A percentile compares a stretch with the other conserved stretches of the same genome.
Evolutionary conservation across 768 basidiomycete species (phyloP).

Genomic region (Hypholoma sublateritium): DNA sequence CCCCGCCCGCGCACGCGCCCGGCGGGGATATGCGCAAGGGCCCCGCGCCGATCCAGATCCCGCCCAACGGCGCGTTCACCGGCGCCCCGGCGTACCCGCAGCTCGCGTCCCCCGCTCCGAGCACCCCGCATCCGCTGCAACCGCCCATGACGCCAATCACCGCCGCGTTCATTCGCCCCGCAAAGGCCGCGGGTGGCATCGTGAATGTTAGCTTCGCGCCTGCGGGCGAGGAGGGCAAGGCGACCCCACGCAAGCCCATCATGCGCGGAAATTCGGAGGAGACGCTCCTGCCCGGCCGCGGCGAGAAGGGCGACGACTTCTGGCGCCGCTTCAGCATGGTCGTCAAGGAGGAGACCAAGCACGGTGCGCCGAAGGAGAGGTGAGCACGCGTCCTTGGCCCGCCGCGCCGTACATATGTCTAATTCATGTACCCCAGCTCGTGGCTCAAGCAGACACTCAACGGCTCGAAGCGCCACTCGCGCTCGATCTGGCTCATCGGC

Average conservation of each 20-base stretch:
- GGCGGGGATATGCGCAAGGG: constrained; percentile 22
- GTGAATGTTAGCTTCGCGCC: constrained; percentile 41
- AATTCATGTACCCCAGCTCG: constrained; percentile 33
- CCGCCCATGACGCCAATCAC: constrained; percentile 79
- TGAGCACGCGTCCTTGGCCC: constrained; percentile 28
- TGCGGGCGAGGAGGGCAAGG: constrained; percentile 32
- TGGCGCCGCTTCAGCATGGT: constrained; percentile 88
- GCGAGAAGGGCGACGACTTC: constrained; percentile 80
- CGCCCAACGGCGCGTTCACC: constrained; percentile 3
- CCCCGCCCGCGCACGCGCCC: constrained; percentile 30
- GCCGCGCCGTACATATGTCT: not conserved
- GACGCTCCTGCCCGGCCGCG: constrained; percentile 62
- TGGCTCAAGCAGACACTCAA: constrained; percentile 70
- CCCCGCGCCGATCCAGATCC: constrained; percentile 6
- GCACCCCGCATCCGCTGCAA: constrained; percentile 69
- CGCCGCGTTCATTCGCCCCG: constrained; percentile 74
- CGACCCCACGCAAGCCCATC: constrained; percentile 44
- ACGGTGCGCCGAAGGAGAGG: constrained; percentile 43
- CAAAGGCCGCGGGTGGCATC: constrained; percentile 16
- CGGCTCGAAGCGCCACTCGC: constrained; percentile 50
- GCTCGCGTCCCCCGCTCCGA: constrained; percentile 27
- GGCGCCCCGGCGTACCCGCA: constrained; percentile 8
- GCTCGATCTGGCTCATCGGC: constrained; percentile 74
- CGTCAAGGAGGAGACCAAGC: constrained; percentile 60
- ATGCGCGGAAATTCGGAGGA: constrained; percentile 72